Base-by-base conservation (phyloP, 179 eudicot genomes). In the Nepenthes alata region DNA sequence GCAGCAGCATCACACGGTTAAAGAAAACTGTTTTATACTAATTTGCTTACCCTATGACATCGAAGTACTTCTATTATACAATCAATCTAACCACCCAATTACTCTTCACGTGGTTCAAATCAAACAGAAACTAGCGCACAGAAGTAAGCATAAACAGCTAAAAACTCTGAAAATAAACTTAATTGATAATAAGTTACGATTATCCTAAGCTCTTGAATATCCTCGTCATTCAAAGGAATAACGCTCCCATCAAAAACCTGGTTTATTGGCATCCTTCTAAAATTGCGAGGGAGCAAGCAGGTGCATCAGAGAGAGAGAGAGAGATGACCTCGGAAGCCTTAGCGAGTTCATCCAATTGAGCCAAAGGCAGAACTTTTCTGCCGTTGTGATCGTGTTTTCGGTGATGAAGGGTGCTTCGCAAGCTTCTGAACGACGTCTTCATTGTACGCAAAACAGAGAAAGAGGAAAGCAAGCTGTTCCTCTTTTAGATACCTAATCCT, bases 381-480 rank as follows among this genome's bases (percentile, higher is more conserved):
- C 57, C 69, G 47, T 67, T 77, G 15, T 72, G 73, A 61, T 65
- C 81, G 9, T 85, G 78, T 58, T 58, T 74, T 41, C 59, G 65
- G 12, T 68, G 69, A 16, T 58, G 34, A 7, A 77, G 56, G 36
- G 78, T 83, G 67, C 75, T 65, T 59, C 76, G 78, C 71, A 91
- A 75, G 78, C 82, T 88, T 79, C 78, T 91, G 72, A 83, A 69
- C 35, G 96, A 84, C 10, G 78, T 83, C 77, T 77, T 91, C 97
- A 91, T 91, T 54, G 34, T 44, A 1, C 34, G 5, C 13, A 3
- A 35, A 34, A 14, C 45, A 41, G 25, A 25, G 25, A 25, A 25
- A 25, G 25, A 0, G 25, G 1, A 25, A 25, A 25, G 25, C 1
- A 25, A 25, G 25, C 25, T 25, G 25, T 25, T 25, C 25, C 25